A percentile compares a stretch with the other conserved stretches of the same genome.
Conservation (phyloP, 208 protist species). For the Crithidia expoeki region DNA sequence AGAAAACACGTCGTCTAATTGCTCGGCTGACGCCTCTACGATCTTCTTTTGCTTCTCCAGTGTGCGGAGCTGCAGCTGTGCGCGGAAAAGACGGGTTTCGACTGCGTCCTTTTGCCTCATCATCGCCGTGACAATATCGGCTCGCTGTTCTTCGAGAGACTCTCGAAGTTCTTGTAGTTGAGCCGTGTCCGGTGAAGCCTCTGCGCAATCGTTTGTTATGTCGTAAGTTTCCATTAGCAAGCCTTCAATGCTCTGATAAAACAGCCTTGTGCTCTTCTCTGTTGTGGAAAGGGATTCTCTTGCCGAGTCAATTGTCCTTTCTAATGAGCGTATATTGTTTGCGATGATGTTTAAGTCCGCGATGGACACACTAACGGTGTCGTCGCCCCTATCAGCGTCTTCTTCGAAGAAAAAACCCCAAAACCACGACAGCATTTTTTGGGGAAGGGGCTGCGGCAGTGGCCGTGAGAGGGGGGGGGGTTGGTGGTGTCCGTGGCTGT, state of each 20-base stretch:
- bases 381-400: background rate
- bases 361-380: slow-evolving; percentile 10
- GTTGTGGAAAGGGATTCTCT: background rate
- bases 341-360: background rate
- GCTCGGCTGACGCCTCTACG: slow-evolving; percentile 1
- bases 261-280: slow-evolving; percentile 6
- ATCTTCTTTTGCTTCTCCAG: slow-evolving; percentile 11
- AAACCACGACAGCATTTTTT: slow-evolving; percentile 15
- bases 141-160: slow-evolving; percentile 6
- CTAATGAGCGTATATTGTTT: background rate
- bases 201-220: background rate
- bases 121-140: slow-evolving; percentile 6
- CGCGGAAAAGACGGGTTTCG: slow-evolving; percentile 13
- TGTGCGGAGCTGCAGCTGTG: slow-evolving; percentile 13
- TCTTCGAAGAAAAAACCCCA: slow-evolving; percentile 1
- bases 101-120: slow-evolving; percentile 12
- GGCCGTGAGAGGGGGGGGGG: background rate
- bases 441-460: background rate
- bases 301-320: background rate
- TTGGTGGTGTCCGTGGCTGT: background rate
- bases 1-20: background rate
- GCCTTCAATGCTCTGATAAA: slow-evolving; percentile 13
- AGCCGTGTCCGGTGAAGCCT: background rate
- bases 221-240: slow-evolving; percentile 19
- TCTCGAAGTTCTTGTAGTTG: slow-evolving; percentile 5